Conservation (phyloP, 2,329 filamentous ascomycete genomes). For the Aureobasidium lini region DNA sequence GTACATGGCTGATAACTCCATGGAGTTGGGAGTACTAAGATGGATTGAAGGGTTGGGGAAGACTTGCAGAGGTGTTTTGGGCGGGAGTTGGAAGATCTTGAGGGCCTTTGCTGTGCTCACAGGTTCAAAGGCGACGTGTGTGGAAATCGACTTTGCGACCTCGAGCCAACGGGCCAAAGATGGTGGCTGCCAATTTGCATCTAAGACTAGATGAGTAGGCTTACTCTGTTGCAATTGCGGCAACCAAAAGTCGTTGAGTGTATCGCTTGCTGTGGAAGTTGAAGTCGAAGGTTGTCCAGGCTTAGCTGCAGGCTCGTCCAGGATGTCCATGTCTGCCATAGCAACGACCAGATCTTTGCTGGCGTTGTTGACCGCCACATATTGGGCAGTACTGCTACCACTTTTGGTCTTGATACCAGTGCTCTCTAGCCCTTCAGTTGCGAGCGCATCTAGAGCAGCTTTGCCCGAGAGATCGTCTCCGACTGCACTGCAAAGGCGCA, state of each 20-base stretch:
- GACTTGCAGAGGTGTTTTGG: constrained; percentile 25
- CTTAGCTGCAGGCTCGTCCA: constrained; percentile 38
- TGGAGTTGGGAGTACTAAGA: constrained; percentile 72
- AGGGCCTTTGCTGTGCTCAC: constrained; percentile 75
- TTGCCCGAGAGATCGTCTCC: constrained; percentile 73
- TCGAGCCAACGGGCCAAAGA: constrained; percentile 62
- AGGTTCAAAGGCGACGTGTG: constrained; percentile 73
- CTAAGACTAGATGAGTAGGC: constrained; percentile 74
- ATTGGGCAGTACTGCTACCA: constrained; percentile 71
- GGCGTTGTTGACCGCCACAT: constrained; percentile 79
- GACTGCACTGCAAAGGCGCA: constrained; percentile 72
- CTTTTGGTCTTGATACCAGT: constrained; percentile 51
- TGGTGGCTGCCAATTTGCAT: constrained; percentile 72
- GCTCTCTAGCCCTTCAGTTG: constrained; percentile 56
- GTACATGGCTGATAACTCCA: constrained; percentile 78
- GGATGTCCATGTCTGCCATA: constrained; percentile 92
- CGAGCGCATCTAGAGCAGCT: constrained; percentile 60
- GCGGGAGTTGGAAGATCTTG: constrained; percentile 51
- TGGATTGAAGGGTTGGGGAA: constrained; percentile 61
- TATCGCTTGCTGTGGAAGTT: constrained; percentile 35
- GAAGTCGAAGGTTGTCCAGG: not conserved
- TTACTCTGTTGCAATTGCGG: constrained; percentile 48
- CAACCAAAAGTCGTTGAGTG: constrained; percentile 54
- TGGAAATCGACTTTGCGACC: constrained; percentile 49
- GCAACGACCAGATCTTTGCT: constrained; percentile 80